Percentiles rank a stretch among this genome's conserved stretches.
phyloP scores from a whole-genome alignment of 2,329 filamentous ascomycete species.

The Mycosphaerella arachidis region DNA sequence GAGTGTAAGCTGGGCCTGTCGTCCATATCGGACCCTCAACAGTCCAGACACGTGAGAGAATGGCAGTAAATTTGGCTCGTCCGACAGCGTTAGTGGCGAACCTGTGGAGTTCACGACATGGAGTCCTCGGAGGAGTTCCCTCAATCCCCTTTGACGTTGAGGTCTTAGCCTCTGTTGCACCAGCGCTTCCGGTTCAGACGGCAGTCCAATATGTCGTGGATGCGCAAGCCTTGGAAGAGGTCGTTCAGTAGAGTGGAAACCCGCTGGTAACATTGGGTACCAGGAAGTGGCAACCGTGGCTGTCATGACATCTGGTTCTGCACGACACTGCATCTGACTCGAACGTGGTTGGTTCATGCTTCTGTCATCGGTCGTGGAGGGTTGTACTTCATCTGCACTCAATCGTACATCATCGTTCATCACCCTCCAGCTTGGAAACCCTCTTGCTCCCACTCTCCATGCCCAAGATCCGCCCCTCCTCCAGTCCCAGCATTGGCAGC shows the following conservation, averaged over 20 bases:
- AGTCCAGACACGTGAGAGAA: background rate
- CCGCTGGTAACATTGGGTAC: conserved; percentile 2
- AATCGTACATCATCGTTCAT: background rate
- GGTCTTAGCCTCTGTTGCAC: conserved; percentile 12
- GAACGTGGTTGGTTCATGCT: background rate
- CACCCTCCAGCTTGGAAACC: conserved; percentile 6
- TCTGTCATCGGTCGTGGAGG: background rate
- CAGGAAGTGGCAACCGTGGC: background rate
- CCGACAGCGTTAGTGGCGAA: conserved; percentile 12
- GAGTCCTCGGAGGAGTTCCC: background rate
- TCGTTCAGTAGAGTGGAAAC: conserved; percentile 1
- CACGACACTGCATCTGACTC: background rate
- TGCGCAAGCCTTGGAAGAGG: background rate
- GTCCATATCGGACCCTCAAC: background rate
- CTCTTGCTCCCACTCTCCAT: conserved; percentile 9
- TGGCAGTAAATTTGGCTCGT: background rate
- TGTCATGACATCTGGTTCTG: conserved; percentile 1
- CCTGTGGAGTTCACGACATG: conserved; percentile 7
- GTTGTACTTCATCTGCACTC: background rate
- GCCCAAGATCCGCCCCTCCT: conserved; percentile 10
- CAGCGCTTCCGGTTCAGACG: conserved; percentile 18
- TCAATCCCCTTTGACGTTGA: conserved; percentile 4
- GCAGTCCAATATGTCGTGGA: conserved; percentile 2
- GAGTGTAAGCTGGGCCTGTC: background rate
- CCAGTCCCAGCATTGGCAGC: conserved; percentile 30